Evolutionary conservation across 192 early-diverging fungal species (phyloP).

Genomic region (Paraglomus brasilianum): DNA sequence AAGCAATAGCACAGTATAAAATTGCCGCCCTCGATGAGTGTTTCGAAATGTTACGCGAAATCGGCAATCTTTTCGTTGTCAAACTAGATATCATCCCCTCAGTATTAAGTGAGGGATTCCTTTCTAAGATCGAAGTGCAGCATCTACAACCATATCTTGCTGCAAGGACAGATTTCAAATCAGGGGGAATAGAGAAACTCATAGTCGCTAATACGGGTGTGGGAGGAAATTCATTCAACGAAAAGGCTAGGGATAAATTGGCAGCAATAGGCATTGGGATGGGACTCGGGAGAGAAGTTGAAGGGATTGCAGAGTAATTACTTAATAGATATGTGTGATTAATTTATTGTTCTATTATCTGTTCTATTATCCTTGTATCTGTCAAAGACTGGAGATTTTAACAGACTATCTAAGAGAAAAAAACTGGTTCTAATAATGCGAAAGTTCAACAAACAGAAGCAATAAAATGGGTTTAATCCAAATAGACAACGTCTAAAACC

Average conservation of each 20-base stretch:
- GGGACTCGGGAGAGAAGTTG: not conserved
- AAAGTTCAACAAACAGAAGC: no score
- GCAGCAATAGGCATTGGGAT: slow-evolving; percentile 24
- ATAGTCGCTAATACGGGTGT: slow-evolving; percentile 40
- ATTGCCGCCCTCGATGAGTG: slow-evolving; percentile 74
- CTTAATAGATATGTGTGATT: no score
- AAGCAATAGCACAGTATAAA: slow-evolving; percentile 74
- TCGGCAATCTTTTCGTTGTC: slow-evolving; percentile 92
- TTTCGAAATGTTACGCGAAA: slow-evolving; percentile 86
- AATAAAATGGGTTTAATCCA: no score
- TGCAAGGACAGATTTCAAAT: slow-evolving; percentile 83
- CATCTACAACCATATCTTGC: slow-evolving; percentile 85
- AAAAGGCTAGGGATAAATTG: slow-evolving; percentile 27
- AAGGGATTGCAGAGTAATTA: no score
- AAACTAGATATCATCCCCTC: slow-evolving; percentile 88
- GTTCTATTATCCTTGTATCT: no score
- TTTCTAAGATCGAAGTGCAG: slow-evolving; percentile 76
- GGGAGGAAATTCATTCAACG: slow-evolving; percentile 23
- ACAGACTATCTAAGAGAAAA: no score
- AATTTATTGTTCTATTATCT: no score
- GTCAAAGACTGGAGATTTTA: no score
- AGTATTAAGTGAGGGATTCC: slow-evolving; percentile 80
- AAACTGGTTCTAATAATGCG: no score
- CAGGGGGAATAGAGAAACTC: slow-evolving; percentile 57
- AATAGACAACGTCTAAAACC: no score